phyloP scores from a whole-genome alignment of 2,329 filamentous ascomycete genomes.

The Hirsutella rhossiliensis region DNA sequence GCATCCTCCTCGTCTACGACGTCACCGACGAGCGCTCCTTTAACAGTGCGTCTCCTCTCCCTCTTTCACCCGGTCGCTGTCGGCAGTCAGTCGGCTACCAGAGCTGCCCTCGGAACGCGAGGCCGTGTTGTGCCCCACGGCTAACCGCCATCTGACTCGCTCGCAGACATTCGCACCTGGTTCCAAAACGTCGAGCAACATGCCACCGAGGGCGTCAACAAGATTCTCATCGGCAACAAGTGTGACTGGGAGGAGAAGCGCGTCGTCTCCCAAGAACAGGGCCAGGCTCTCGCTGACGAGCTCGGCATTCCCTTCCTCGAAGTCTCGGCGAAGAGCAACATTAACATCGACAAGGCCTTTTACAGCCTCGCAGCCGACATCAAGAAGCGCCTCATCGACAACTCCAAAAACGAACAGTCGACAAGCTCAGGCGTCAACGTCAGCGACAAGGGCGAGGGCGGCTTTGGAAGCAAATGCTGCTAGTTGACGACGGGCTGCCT shows the following conservation, averaged over 20 bases:
- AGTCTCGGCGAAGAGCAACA: conserved; percentile 97
- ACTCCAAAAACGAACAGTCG: conserved; percentile 61
- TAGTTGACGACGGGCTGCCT: conserved; percentile 26
- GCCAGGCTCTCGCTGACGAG: conserved; percentile 87
- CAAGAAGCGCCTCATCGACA: conserved; percentile 97
- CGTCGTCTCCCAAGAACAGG: conserved; percentile 82
- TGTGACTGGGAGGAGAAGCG: conserved; percentile 99
- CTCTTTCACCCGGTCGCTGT: background rate
- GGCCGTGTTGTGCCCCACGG: background rate
- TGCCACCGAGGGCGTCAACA: conserved; percentile 97
- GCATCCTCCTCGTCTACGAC: conserved; percentile 94
- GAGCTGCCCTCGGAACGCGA: background rate
- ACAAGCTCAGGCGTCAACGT: conserved; percentile 54
- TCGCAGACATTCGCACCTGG: conserved; percentile 91
- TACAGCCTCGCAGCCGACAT: conserved; percentile 92
- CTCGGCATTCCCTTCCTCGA: conserved; percentile 97
- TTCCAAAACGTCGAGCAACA: conserved; percentile 98
- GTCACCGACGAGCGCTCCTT: conserved; percentile 95
- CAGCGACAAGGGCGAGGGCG: conserved; percentile 44
- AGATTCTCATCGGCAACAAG: conserved; percentile 99
- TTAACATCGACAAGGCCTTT: conserved; percentile 99
- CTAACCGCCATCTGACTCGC: background rate
- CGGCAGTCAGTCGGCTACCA: background rate
- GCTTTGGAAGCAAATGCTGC: conserved; percentile 62
- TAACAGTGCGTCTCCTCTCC: conserved; percentile 55